Conservation (phyloP, 177 flowering plant genomes). For the Vitis hybrid region DNA sequence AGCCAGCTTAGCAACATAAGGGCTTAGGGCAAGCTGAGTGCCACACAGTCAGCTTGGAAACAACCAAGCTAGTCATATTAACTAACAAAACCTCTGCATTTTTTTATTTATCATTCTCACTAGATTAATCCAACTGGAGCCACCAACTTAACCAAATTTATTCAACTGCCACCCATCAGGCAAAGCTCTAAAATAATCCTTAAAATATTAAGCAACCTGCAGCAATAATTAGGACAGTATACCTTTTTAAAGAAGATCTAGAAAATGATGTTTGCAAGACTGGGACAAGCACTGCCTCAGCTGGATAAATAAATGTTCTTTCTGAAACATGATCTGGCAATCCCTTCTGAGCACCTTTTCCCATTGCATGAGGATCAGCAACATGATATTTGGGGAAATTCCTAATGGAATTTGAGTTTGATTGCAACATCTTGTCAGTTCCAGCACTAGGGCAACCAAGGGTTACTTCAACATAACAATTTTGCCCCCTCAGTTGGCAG, state of each 20-base stretch:
- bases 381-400: conserved; percentile 36
- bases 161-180: not conserved
- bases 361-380: conserved; percentile 38
- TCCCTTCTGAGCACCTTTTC: conserved; percentile 45
- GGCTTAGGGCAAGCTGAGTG: too few species aligned
- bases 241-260: conserved; percentile 83
- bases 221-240: conserved; percentile 4
- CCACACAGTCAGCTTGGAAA: too few species aligned
- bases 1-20: too few species aligned
- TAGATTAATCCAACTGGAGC: too few species aligned
- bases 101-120: too few species aligned
- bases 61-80: too few species aligned
- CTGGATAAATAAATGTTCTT: conserved; percentile 80
- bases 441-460: conserved; percentile 53
- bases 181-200: not conserved
- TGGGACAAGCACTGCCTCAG: conserved; percentile 92
- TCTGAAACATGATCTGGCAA: conserved; percentile 43
- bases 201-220: not conserved
- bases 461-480: conserved; percentile 79
- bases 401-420: conserved; percentile 28
- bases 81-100: too few species aligned
- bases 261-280: conserved; percentile 70
- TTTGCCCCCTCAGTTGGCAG: conserved; percentile 67
- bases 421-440: conserved; percentile 30
- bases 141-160: not conserved